phyloP scores from a whole-genome alignment of 1,139 yeast genomes.

The Saccharomyces pastorianus region DNA sequence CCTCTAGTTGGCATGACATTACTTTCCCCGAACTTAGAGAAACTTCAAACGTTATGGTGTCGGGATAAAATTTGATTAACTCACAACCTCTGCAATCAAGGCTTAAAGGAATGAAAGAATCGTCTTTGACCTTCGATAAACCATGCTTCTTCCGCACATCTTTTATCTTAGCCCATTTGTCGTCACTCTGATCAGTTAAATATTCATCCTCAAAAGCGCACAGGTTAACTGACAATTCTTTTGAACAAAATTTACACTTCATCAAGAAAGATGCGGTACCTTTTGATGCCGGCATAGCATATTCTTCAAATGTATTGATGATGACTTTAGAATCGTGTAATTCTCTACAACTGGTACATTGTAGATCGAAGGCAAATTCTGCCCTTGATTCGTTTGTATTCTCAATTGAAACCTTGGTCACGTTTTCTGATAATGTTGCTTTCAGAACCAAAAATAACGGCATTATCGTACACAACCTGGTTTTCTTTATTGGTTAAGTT shows the following conservation, averaged over 20 bases:
- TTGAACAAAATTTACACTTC: constrained; percentile 45
- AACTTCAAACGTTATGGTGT: constrained; percentile 19
- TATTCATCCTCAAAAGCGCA: constrained; percentile 23
- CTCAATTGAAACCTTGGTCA: constrained; percentile 36
- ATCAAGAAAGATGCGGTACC: constrained; percentile 83
- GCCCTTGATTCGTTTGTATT: constrained; percentile 58
- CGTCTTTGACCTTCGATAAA: constrained; percentile 30
- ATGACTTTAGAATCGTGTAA: constrained; percentile 65
- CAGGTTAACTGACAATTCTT: constrained; percentile 25
- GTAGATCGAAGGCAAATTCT: constrained; percentile 64
- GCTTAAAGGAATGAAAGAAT: constrained; percentile 45
- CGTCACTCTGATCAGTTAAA: constrained; percentile 8
- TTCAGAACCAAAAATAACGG: constrained; percentile 26
- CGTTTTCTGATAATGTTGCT: constrained; percentile 28
- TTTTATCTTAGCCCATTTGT: constrained; percentile 16
- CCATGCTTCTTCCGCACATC: constrained; percentile 24
- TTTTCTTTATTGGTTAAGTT: neutral
- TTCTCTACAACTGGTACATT: constrained; percentile 77
- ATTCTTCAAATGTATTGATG: constrained; percentile 52
- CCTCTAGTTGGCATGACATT: constrained; percentile 50
- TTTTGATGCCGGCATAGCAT: constrained; percentile 56
- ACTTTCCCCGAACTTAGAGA: constrained; percentile 22
- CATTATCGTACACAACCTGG: neutral
- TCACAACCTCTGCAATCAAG: constrained; percentile 86
- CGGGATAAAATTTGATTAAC: constrained; percentile 57